Evolutionary conservation across 345 rosid species (phyloP).

Genomic region (Euphorbia peplus): DNA sequence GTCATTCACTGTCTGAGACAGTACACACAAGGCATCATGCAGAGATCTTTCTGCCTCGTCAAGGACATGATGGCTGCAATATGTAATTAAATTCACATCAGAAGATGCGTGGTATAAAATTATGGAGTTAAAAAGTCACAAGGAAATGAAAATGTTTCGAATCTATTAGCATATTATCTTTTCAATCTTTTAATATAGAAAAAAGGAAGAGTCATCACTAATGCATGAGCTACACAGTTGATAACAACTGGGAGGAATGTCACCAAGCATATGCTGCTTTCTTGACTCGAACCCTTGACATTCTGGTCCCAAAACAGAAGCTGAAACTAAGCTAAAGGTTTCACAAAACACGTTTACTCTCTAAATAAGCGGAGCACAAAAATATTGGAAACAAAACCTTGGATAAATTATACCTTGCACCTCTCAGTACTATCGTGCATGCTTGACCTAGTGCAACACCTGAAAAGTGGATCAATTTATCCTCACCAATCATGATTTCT

Average conservation of each 20-base stretch:
- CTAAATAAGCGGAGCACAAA: not conserved
- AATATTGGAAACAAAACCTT: not conserved
- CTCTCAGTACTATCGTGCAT: slow-evolving; percentile 89
- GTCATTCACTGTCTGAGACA: slow-evolving; percentile 92
- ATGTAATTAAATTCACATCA: not conserved
- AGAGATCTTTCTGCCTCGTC: slow-evolving; percentile 98
- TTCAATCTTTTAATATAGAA: not conserved
- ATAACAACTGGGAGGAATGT: not conserved
- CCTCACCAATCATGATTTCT: slow-evolving; percentile 99
- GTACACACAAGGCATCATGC: slow-evolving; percentile 94
- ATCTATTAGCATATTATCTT: not conserved
- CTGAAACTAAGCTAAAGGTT: not conserved
- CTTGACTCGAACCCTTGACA: not conserved
- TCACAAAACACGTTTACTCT: not conserved
- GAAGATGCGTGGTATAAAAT: not conserved
- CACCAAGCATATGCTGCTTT: not conserved
- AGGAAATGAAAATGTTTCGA: not conserved
- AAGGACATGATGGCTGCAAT: slow-evolving; percentile 84
- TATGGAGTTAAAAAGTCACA: not conserved
- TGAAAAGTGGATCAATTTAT: slow-evolving; percentile 93
- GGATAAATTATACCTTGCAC: slow-evolving; percentile 66
- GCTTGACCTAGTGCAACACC: slow-evolving; percentile 98
- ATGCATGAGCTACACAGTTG: not conserved
- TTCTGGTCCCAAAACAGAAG: not conserved
- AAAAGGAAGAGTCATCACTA: not conserved